Percentiles rank a stretch among this genome's conserved stretches.
phyloP scores from a whole-genome alignment of 225 moss, liverwort and hornwort species.

The Bryum argenteum region DNA sequence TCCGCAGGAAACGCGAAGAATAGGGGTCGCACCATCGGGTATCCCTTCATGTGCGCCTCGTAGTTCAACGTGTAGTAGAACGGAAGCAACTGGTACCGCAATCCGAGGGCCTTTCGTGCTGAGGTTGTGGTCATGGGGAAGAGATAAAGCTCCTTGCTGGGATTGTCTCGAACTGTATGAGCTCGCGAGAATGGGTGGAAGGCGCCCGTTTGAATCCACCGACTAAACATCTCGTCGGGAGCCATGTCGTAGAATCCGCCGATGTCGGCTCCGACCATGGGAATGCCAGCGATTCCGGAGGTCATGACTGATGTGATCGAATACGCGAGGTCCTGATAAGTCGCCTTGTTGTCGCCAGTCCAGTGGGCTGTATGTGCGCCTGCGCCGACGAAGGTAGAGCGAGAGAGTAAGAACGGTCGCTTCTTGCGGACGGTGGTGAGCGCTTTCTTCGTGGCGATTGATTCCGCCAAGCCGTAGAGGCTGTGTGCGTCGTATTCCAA shows the following conservation, averaged over 20 bases:
- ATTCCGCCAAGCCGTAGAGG: conserved; percentile 70
- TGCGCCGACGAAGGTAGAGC: conserved; percentile 76
- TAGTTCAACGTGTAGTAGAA: conserved; percentile 69
- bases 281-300: conserved; percentile 69
- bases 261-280: conserved; percentile 85
- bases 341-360: conserved; percentile 89
- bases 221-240: conserved; percentile 67
- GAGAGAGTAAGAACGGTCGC: conserved; percentile 70
- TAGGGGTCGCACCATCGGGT: conserved; percentile 65
- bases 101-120: conserved; percentile 50
- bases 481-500: conserved; percentile 78
- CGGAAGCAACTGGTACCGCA: conserved; percentile 69
- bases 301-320: conserved; percentile 68
- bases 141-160: conserved; percentile 66
- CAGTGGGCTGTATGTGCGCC: conserved; percentile 78
- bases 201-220: conserved; percentile 84
- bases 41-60: conserved; percentile 67
- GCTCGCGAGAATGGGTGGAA: conserved; percentile 86
- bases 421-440: conserved; percentile 48
- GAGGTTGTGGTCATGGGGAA: conserved; percentile 51
- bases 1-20: conserved; percentile 53
- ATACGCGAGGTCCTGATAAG: conserved; percentile 59
- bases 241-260: conserved; percentile 76
- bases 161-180: conserved; percentile 51
- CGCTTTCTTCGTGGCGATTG: conserved; percentile 64